Evolutionary conservation across 306 rosid genomes (phyloP).

Genomic region (Citrullus amarus): DNA sequence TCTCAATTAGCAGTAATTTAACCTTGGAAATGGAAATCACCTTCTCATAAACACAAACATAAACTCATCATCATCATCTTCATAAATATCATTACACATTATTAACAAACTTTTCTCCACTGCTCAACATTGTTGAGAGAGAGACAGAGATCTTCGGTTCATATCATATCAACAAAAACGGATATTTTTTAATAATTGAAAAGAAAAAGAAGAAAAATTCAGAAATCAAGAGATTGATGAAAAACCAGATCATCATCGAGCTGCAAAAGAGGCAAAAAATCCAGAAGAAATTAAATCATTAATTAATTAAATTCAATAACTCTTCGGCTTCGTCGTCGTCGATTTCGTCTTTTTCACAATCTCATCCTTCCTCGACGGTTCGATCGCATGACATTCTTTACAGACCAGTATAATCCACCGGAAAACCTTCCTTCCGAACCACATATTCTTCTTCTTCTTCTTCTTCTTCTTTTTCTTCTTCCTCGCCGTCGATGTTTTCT

Average conservation of each 20-base stretch:
- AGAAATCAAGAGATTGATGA: background rate
- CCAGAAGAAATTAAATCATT: background rate
- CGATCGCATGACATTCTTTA: conserved; percentile 15
- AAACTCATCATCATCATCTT: background rate
- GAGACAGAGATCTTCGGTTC: background rate
- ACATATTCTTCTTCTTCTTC: background rate
- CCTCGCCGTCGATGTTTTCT: background rate
- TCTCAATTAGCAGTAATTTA: too few relatives aligned
- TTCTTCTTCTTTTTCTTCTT: conserved; percentile 4
- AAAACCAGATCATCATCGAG: background rate
- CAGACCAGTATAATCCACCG: conserved; percentile 35
- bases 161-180: conserved; percentile 1
- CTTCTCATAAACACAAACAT: too few relatives aligned
- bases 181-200: background rate
- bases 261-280: background rate
- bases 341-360: background rate
- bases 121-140: background rate
- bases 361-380: conserved; percentile 5
- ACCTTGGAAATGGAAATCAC: too few relatives aligned
- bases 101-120: background rate
- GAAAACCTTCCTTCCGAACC: conserved; percentile 37
- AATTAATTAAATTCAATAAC: background rate
- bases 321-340: background rate
- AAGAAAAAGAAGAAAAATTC: background rate
- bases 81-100: background rate